These are phyloP conservation scores for Boletus tylopilopsis DNA, from an alignment of 768 basidiomycete genomes.

Conservation along the genomic window DNA sequence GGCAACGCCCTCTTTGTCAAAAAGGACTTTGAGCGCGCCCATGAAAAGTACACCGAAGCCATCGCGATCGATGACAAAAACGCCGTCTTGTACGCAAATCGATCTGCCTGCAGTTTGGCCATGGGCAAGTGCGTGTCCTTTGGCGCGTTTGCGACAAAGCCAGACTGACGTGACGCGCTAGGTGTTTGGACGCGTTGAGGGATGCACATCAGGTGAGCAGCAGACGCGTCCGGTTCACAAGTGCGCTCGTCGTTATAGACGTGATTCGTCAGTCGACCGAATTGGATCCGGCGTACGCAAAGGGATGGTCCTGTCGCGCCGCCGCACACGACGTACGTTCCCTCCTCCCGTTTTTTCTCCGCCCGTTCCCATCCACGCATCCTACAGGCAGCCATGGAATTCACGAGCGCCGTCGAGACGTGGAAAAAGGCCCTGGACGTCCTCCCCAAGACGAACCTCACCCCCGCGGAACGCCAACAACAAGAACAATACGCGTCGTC, in stretches of 20 bases:
- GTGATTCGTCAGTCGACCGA: not conserved
- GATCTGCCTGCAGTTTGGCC: not conserved
- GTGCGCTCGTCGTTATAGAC: not conserved
- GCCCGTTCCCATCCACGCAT: not conserved
- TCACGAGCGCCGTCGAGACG: not conserved
- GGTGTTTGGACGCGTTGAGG: not conserved
- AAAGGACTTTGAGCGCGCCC: not conserved
- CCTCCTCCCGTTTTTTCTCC: not conserved
- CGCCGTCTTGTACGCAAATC: not conserved
- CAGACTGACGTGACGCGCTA: not conserved
- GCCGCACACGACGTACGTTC: not conserved
- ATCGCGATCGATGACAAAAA: conserved; percentile 1
- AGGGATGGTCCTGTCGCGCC: conserved; percentile 1
- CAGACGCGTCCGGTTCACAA: not conserved
- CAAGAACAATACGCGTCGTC: not conserved
- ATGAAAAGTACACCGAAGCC: conserved; percentile 4
- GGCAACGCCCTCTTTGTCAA: not conserved
- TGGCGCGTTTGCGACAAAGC: not conserved
- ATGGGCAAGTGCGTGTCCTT: not conserved
- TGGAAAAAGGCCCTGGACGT: not conserved
- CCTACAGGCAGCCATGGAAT: not conserved
- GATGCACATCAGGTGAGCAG: not conserved
- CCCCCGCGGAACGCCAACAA: not conserved
- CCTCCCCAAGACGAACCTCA: not conserved
- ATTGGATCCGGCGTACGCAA: not conserved